Evolutionary conservation across 768 basidiomycete genomes (phyloP), one percentile per base, ranked within the genome.

Genomic region (Cystobasidium onofrii): DNA sequence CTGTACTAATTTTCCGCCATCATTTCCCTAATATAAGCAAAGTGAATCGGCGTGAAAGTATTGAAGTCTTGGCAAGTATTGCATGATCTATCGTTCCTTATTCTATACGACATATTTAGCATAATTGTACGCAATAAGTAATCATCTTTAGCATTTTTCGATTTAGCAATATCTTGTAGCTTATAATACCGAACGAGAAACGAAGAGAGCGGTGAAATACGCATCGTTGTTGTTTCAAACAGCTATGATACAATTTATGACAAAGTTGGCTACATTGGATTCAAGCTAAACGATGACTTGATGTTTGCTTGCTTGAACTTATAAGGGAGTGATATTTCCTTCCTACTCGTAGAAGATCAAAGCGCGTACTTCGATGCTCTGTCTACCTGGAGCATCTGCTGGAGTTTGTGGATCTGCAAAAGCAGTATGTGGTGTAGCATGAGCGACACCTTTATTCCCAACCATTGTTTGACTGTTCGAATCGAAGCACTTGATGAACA

Each of bases 401-500:
- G 60, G 60, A 27, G 62, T 65, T 12, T 64, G 27, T 3, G 44
- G 64, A 71, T 73, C 72, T 13, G 25, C 36, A 43, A 73, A 73
- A 46, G 72, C 72, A 17, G 72, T 73, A 46, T 73, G 72, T 23
- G 72, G 72, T 18, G 72, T 73, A 23, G 63, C 64, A 29, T 36
- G 43, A 13, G 72, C 72, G 4, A 73, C 41, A 39, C 64, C 62
- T 36, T 73, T 65, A 27, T 54, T 31, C 3, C 72, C 72, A 9
- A 70, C 36, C 62, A 43, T 41, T 1, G 36, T 62, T 31, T 73
- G 46, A 25, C 54, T 60, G 15, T 55, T 15, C 12, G 72, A 73
- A 64, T 73, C 72, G 64, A 65, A 73, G 50, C 72, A 73, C 72
- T 73, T 73, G 41, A 73, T 63, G 44, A 73, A 65, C 64, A 73